Percentiles rank a stretch among this genome's conserved stretches.
Evolutionary conservation across 768 basidiomycete genomes (phyloP).

Genomic region (Mycena venus): DNA sequence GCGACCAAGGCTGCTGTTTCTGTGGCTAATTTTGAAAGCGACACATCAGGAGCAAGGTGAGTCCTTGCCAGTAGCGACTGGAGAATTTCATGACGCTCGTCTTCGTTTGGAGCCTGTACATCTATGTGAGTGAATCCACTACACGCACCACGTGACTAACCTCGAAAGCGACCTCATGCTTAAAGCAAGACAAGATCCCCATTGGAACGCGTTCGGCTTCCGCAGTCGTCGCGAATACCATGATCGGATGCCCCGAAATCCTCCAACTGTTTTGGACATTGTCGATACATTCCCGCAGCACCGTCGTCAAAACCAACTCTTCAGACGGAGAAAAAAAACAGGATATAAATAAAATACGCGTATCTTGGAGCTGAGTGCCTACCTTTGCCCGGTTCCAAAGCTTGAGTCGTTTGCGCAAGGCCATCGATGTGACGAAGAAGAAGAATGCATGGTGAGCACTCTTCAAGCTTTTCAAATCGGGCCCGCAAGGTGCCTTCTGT

Average conservation of each 20-base stretch:
- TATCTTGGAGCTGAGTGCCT: background rate
- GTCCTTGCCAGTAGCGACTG: conserved; percentile 54
- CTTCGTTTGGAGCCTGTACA: conserved; percentile 83
- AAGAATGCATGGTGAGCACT: conserved; percentile 88
- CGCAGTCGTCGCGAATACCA: conserved; percentile 81
- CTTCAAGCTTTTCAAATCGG: conserved; percentile 80
- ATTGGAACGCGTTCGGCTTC: conserved; percentile 76
- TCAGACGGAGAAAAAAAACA: too few relatives aligned
- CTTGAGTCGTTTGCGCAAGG: conserved; percentile 76
- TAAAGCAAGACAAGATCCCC: conserved; percentile 79
- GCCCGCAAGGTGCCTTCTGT: conserved; percentile 81
- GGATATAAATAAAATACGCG: background rate
- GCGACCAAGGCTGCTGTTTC: conserved; percentile 95
- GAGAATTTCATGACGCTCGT: conserved; percentile 76
- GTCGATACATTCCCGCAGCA: conserved; percentile 74
- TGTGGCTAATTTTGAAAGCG: conserved; percentile 76
- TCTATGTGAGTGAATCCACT: background rate
- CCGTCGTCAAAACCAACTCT: conserved; percentile 72
- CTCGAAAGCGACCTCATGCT: conserved; percentile 85
- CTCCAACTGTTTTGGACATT: conserved; percentile 70
- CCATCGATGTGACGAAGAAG: conserved; percentile 87
- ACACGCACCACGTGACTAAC: conserved; percentile 51
- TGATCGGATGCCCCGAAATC: conserved; percentile 75
- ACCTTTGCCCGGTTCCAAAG: conserved; percentile 77
- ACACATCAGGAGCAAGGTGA: conserved; percentile 81